Conservation (phyloP, 208 protist species). For the Trypanosoma platydactyli region DNA sequence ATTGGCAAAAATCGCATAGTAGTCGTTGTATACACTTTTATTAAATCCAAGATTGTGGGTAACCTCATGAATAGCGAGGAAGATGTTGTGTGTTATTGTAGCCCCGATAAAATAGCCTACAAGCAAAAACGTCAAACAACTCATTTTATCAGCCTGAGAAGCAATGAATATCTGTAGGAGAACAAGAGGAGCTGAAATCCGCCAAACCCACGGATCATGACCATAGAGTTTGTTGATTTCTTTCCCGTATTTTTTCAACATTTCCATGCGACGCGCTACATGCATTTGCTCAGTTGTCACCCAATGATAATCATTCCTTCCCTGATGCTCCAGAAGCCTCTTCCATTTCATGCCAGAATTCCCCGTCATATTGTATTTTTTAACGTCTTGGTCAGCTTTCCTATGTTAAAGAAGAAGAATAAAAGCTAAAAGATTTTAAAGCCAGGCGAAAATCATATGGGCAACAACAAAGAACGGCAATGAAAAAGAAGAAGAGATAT, state of each 20-base stretch:
- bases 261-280: slow-evolving; percentile 54
- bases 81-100: slow-evolving; percentile 78
- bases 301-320: slow-evolving; percentile 77
- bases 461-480: too few relatives aligned
- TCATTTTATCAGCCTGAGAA: slow-evolving; percentile 56
- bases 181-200: slow-evolving; percentile 52
- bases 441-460: too few relatives aligned
- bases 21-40: slow-evolving; percentile 70
- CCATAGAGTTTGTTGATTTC: slow-evolving; percentile 85
- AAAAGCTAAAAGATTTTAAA: too few relatives aligned
- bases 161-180: slow-evolving; percentile 67
- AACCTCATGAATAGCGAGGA: slow-evolving; percentile 92
- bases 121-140: slow-evolving; percentile 63
- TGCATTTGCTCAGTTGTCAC: slow-evolving; percentile 69
- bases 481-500: too few relatives aligned
- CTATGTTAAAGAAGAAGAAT: too few relatives aligned
- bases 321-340: slow-evolving; percentile 20
- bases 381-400: too few relatives aligned
- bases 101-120: slow-evolving; percentile 82
- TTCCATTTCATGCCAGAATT: too few relatives aligned
- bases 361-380: too few relatives aligned
- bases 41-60: slow-evolving; percentile 89
- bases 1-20: slow-evolving; percentile 86
- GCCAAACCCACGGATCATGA: slow-evolving; percentile 50
- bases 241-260: slow-evolving; percentile 75